Percentiles rank a stretch among this genome's conserved stretches.
These are phyloP conservation scores for Fusarium sp. DNA, from an alignment of 2,329 filamentous ascomycete genomes.

Conservation along the genomic window DNA sequence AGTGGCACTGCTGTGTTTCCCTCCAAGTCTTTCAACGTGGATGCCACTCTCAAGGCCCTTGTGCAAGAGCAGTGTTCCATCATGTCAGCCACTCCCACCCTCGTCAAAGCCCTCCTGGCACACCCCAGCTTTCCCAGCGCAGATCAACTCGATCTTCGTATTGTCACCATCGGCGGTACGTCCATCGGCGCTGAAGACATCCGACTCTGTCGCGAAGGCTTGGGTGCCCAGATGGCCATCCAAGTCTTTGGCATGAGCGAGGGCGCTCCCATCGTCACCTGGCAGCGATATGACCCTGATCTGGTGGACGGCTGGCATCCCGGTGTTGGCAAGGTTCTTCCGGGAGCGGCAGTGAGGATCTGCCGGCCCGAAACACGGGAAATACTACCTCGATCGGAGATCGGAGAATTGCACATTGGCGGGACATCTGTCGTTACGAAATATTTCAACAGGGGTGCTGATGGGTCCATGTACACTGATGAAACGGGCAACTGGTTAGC, in stretches of 20 bases:
- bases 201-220: slow-evolving; percentile 44
- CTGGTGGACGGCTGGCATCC: slow-evolving; percentile 49
- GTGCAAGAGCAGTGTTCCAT: slow-evolving; percentile 49
- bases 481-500: slow-evolving; percentile 49
- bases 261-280: slow-evolving; percentile 55
- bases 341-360: slow-evolving; percentile 52
- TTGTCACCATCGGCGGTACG: slow-evolving; percentile 51
- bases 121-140: slow-evolving; percentile 44
- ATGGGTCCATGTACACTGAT: slow-evolving; percentile 51
- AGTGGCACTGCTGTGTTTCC: slow-evolving; percentile 51
- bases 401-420: slow-evolving; percentile 55
- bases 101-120: slow-evolving; percentile 48
- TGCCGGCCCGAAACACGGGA: slow-evolving; percentile 48
- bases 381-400: slow-evolving; percentile 45
- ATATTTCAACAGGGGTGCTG: slow-evolving; percentile 47
- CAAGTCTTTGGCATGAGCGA: slow-evolving; percentile 60
- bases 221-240: slow-evolving; percentile 48
- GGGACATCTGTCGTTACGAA: slow-evolving; percentile 49
- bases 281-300: slow-evolving; percentile 47
- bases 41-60: slow-evolving; percentile 47
- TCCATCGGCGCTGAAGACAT: slow-evolving; percentile 48
- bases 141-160: slow-evolving; percentile 43
- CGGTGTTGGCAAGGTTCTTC: slow-evolving; percentile 54
- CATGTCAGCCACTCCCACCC: slow-evolving; percentile 54
- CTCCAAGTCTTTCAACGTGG: slow-evolving; percentile 48